A percentile compares a stretch with the other conserved stretches of the same genome.
Conservation (phyloP, 2,329 filamentous ascomycete species). For the Paecilomyces formosus region DNA sequence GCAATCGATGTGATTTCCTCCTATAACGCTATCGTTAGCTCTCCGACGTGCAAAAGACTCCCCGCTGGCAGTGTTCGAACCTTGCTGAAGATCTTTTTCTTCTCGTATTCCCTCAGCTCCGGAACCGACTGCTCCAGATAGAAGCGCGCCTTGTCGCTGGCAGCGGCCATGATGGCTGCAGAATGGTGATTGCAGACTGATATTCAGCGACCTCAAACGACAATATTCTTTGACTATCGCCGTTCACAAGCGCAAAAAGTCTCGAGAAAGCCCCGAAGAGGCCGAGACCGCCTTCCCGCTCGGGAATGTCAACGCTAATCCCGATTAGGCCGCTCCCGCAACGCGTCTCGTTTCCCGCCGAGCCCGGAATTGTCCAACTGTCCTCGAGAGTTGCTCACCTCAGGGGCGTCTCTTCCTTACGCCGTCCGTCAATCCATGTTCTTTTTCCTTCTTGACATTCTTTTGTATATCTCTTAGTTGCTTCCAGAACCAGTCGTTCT, state of each 20-base stretch:
- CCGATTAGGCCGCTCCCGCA: constrained; percentile 12
- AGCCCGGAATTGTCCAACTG: not conserved
- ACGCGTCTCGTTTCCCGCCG: constrained; percentile 7
- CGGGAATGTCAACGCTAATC: constrained; percentile 1
- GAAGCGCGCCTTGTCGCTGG: constrained; percentile 90
- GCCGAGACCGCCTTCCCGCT: not conserved
- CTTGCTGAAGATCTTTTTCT: constrained; percentile 82
- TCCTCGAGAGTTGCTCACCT: not conserved
- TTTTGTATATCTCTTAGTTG: constrained; percentile 6
- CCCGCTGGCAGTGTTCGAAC: constrained; percentile 35
- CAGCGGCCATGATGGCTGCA: constrained; percentile 59
- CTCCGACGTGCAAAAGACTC: not conserved
- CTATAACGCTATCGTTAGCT: constrained; percentile 34
- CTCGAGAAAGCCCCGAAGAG: constrained; percentile 22
- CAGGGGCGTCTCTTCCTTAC: not conserved
- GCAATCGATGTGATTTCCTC: constrained; percentile 87
- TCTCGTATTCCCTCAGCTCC: constrained; percentile 84
- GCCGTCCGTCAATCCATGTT: constrained; percentile 2
- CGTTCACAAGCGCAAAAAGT: constrained; percentile 18
- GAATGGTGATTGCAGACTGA: not conserved
- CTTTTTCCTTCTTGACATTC: constrained; percentile 9
- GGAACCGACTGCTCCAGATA: constrained; percentile 88
- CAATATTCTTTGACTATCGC: not conserved
- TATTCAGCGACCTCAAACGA: not conserved
- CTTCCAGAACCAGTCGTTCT: constrained; percentile 10